Base-by-base conservation (phyloP, 139 green algal species). In the Spirogloea muscicola region DNA sequence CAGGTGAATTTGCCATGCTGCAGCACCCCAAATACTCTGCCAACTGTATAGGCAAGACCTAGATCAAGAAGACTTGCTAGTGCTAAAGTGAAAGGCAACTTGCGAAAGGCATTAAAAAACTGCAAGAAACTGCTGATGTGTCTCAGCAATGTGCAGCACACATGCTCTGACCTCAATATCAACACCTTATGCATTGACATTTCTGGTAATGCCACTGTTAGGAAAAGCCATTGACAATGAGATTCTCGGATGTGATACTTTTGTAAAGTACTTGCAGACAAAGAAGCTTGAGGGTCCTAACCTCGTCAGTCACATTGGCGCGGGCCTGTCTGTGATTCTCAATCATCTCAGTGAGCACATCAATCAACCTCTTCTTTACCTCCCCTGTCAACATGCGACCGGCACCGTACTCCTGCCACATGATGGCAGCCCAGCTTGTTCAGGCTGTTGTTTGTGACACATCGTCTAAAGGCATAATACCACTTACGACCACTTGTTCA, bases 381-480 rank as follows among this genome's bases (percentile, higher is more conserved):
- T 97, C 90, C 7, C 94, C 94, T 1, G 90, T 97, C 25, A 98
- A 83, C 94, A 99, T 96, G 10, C 76, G 59, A 0, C 94, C 94
- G 21, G 80, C 72, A 33, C 74, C 77, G 74, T 99, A 99, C 68
- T 95, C 90, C 57, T 82, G 61, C 40, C n/a, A n/a, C n/a, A n/a
- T n/a, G n/a, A n/a, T n/a, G n/a, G n/a, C n/a, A n/a, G n/a, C n/a
- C n/a, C n/a, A n/a, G n/a, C n/a, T n/a, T n/a, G n/a, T n/a, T n/a
- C n/a, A n/a, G n/a, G n/a, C n/a, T n/a, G n/a, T n/a, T n/a, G n/a
- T n/a, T n/a, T n/a, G n/a, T n/a, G n/a, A n/a, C n/a, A n/a, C n/a
- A n/a, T n/a, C n/a, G n/a, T n/a, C n/a, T n/a, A n/a, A n/a, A n/a
- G n/a, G n/a, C n/a, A n/a, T n/a, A n/a, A n/a, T n/a, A n/a, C n/a